Percentiles rank a stretch among this genome's conserved stretches.
phyloP scores from a whole-genome alignment of 805 yeast genomes.

The Starmerella ratchasimensis region DNA sequence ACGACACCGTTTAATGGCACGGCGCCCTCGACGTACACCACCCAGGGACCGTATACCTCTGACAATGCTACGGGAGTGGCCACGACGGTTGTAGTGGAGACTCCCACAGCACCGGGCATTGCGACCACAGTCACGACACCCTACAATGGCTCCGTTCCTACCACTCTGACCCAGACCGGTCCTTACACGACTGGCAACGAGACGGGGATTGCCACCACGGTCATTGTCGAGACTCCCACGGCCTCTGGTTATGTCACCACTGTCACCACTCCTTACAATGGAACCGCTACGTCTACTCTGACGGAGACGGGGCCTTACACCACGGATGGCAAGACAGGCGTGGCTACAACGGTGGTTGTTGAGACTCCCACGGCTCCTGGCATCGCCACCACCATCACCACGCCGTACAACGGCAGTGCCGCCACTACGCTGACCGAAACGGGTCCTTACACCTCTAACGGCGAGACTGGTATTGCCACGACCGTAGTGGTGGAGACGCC shows the following conservation, averaged over 20 bases:
- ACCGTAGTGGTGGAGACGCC: no score
- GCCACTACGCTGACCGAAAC: no score
- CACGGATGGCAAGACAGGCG: not conserved
- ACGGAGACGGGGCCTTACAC: constrained; percentile 1
- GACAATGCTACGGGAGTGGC: not conserved
- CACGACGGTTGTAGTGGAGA: no score
- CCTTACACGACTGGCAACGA: constrained; percentile 3
- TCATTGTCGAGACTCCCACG: not conserved
- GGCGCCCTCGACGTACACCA: not conserved
- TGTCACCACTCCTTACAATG: not conserved
- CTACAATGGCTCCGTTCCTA: not conserved
- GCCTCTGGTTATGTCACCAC: not conserved
- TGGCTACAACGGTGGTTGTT: not conserved
- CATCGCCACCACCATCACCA: no score
- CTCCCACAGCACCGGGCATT: no score
- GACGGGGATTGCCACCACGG: no score
- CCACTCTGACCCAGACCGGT: not conserved
- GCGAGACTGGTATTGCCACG: no score
- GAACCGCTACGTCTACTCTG: not conserved
- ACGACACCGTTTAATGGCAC: not conserved
- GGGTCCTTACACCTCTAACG: no score
- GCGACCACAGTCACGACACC: not conserved
- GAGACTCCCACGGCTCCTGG: constrained; percentile 5
- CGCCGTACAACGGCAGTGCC: no score
- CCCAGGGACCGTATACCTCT: constrained; percentile 1